phyloP scores from a whole-genome alignment of 371 early-diverging fungal species.

The Haplosporangium sp. region DNA sequence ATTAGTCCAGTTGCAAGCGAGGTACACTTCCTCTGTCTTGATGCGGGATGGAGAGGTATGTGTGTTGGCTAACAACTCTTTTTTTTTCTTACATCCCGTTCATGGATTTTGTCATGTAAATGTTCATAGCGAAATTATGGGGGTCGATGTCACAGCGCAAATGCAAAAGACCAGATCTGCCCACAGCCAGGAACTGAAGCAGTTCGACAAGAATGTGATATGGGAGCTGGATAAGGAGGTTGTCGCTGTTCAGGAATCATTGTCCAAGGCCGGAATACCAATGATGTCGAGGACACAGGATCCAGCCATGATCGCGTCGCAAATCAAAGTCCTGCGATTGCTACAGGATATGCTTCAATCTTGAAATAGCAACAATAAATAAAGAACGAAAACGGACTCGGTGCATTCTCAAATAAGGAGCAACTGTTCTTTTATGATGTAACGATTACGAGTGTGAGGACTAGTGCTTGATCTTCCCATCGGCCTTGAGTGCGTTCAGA shows the following conservation, averaged over 20 bases:
- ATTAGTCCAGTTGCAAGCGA: slow-evolving; percentile 43
- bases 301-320: slow-evolving; percentile 22
- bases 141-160: slow-evolving; percentile 19
- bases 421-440: not conserved
- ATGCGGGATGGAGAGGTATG: no score
- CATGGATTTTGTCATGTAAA: not conserved
- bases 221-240: slow-evolving; percentile 31
- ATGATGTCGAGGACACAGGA: slow-evolving; percentile 29
- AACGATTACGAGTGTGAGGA: no score
- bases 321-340: slow-evolving; percentile 44
- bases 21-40: no score
- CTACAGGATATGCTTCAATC: slow-evolving; percentile 43
- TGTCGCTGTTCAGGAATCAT: slow-evolving; percentile 11
- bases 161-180: slow-evolving; percentile 14
- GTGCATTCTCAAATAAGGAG: not conserved
- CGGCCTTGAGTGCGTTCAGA: slow-evolving; percentile 64
- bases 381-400: not conserved
- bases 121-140: slow-evolving; percentile 41
- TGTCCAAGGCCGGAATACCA: slow-evolving; percentile 26
- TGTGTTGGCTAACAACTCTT: not conserved
- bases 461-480: slow-evolving; percentile 54
- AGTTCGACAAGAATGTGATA: slow-evolving; percentile 38
- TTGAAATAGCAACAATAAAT: not conserved
- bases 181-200: slow-evolving; percentile 27
- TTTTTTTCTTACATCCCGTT: not conserved